Percentiles rank a stretch among this genome's conserved stretches.
These are phyloP conservation scores for Sarocladium oryzae DNA, from an alignment of 2,329 filamentous ascomycete species.

Conservation along the genomic window DNA sequence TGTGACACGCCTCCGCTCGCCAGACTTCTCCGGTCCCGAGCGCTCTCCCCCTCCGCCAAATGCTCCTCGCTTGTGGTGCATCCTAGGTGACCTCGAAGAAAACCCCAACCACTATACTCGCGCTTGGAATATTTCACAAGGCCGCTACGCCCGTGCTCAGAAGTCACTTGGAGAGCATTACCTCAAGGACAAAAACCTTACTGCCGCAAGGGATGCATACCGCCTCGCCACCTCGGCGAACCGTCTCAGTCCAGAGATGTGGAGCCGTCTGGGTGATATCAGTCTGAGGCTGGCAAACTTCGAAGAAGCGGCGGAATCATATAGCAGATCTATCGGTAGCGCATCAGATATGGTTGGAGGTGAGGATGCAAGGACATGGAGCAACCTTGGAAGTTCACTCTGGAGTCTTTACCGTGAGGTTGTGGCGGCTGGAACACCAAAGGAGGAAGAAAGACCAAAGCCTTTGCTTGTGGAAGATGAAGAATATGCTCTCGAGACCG, in stretches of 20 bases:
- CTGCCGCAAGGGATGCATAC: constrained; percentile 71
- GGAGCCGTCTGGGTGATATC: constrained; percentile 88
- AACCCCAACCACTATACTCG: constrained; percentile 70
- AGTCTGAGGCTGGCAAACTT: constrained; percentile 72
- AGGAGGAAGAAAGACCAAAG: constrained; percentile 18
- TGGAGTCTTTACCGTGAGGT: constrained; percentile 59
- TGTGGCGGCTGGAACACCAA: constrained; percentile 25
- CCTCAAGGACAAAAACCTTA: constrained; percentile 52
- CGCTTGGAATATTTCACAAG: constrained; percentile 79
- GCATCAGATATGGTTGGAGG: constrained; percentile 62
- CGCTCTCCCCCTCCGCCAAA: constrained; percentile 66
- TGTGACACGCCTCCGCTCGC: constrained; percentile 46
- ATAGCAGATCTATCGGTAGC: constrained; percentile 69
- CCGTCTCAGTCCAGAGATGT: constrained; percentile 73
- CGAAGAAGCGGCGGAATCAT: constrained; percentile 74
- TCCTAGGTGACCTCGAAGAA: constrained; percentile 81
- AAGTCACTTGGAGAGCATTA: constrained; percentile 78
- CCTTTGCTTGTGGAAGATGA: constrained; percentile 14
- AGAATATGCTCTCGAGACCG: constrained; percentile 20
- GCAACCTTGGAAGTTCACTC: constrained; percentile 82
- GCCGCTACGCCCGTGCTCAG: constrained; percentile 80
- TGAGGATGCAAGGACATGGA: constrained; percentile 87
- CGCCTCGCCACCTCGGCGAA: constrained; percentile 70
- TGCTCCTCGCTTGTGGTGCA: constrained; percentile 84
- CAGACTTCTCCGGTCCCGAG: constrained; percentile 55